Evolutionary conservation across 164 flowering plant genomes (phyloP), one percentile per base, ranked within the genome.

Genomic region (Pachysandra terminalis): DNA sequence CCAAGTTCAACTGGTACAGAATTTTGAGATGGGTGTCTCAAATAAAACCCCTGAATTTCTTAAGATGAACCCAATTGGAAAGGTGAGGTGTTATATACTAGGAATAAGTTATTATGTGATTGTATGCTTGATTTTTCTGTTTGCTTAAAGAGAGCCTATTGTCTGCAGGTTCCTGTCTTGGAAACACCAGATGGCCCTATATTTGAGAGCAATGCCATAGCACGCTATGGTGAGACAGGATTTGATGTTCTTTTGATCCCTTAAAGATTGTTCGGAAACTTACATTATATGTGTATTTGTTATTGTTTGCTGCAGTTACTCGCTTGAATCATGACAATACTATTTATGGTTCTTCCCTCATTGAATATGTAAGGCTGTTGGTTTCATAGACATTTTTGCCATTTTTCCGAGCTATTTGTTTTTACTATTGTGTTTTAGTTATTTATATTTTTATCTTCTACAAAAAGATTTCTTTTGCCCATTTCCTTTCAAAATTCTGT

Each of bases 181-280:
- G 91, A 90, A 76, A 90, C 96, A 27, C 86, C 88, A 52, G 88
- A 90, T 57, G 96, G 96, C 63, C 77, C 91, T 21, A 26, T 90
- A 16, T 90, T 88, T 78, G 91, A 90, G 85, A 88, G 90, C 68
- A 90, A 90, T 72, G 93, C 96, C 59, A 90, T 86, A 15, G 90
- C 96, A 19, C 90, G 91, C 24, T 85, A 84, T 74, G 88, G 96
- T 90, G 26, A 72, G 83, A 37, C 15, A 53, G 9, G 19, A 41
- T 27, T 13, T 19, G 9, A 4, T 0, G 1, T 24, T 57, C 15
- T 32, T 22, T 40, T 64, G n/a, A 16, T 32, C 21, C 2, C 3
- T 1, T 68, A 40, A 49, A 62, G 22, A 14, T 22, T 59, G 61
- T 71, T 27, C 56, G 61, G 68, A 49, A 28, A 64, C 37, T 59